Conservation (phyloP, 2,329 filamentous ascomycete genomes). For the Colletotrichum phormii region DNA sequence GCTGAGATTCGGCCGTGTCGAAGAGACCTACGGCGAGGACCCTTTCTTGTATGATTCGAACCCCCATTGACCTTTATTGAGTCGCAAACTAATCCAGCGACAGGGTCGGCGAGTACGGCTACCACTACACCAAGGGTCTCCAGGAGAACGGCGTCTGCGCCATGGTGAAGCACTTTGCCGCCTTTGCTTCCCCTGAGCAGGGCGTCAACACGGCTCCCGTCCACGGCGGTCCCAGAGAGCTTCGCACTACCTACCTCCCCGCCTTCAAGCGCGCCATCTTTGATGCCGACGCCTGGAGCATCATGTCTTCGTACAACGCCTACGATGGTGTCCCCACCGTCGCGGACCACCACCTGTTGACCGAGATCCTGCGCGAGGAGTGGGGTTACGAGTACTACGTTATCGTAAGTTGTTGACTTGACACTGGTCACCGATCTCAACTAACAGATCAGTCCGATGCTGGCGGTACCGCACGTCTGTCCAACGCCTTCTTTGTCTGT, state of each 20-base stretch:
- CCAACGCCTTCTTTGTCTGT: constrained; percentile 73
- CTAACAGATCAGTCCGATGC: constrained; percentile 61
- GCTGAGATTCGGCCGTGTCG: constrained; percentile 77
- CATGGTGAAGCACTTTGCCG: constrained; percentile 82
- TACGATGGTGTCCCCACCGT: constrained; percentile 79
- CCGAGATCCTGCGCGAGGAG: constrained; percentile 75
- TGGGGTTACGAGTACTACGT: constrained; percentile 81
- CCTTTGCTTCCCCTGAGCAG: constrained; percentile 76
- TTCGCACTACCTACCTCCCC: constrained; percentile 67
- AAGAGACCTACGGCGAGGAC: constrained; percentile 80
- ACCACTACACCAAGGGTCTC: constrained; percentile 67
- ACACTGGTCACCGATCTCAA: background rate
- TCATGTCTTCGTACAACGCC: constrained; percentile 82
- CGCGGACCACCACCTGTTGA: constrained; percentile 73
- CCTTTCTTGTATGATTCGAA: constrained; percentile 61
- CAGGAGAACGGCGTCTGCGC: constrained; percentile 75
- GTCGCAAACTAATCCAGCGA: background rate
- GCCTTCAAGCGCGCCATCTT: constrained; percentile 78
- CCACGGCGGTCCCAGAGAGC: constrained; percentile 64
- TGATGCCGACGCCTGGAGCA: constrained; percentile 73
- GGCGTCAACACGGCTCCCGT: constrained; percentile 75
- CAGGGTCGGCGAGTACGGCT: constrained; percentile 73
- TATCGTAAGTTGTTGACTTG: constrained; percentile 44
- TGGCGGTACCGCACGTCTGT: constrained; percentile 77
- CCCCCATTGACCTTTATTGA: too few species aligned